Evolutionary conservation across 164 flowering plant genomes (phyloP).

Genomic region (Protea cynaroides): DNA sequence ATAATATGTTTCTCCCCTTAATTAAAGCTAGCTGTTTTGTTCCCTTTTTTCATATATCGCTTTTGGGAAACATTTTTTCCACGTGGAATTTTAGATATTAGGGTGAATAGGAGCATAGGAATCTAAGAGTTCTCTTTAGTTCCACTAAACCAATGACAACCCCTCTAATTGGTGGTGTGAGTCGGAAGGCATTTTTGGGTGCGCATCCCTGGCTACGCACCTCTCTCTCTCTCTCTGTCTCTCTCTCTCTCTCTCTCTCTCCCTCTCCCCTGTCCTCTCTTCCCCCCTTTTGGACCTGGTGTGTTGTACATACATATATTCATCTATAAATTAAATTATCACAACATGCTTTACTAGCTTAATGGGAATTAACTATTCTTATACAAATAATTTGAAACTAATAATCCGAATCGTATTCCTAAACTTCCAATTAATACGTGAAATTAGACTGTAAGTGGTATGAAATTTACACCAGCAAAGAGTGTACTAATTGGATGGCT

Average conservation of each 20-base stretch:
- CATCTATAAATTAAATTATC: neutral
- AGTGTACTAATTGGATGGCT: too few relatives aligned
- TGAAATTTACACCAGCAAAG: too few relatives aligned
- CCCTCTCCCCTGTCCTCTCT: neutral
- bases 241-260: neutral
- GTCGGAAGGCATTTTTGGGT: constrained; percentile 11
- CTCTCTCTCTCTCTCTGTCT: neutral
- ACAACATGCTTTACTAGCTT: too few relatives aligned
- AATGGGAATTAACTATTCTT: too few relatives aligned
- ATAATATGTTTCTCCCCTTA: too few relatives aligned
- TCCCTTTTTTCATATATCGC: neutral
- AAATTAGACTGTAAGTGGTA: too few relatives aligned
- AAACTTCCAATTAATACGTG: too few relatives aligned
- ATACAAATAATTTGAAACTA: too few relatives aligned
- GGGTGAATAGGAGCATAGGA: neutral
- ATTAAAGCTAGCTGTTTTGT: too few relatives aligned
- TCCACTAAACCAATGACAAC: neutral
- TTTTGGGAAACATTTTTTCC: constrained; percentile 3
- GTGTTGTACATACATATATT: neutral
- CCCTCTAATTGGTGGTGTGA: constrained; percentile 4
- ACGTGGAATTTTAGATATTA: neutral
- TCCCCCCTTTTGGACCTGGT: neutral
- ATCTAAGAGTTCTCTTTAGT: neutral
- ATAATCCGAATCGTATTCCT: too few relatives aligned
- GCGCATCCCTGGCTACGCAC: constrained; percentile 4